Conservation (phyloP, 176 grass and related monocot species). For the Leersia perrieri region DNA sequence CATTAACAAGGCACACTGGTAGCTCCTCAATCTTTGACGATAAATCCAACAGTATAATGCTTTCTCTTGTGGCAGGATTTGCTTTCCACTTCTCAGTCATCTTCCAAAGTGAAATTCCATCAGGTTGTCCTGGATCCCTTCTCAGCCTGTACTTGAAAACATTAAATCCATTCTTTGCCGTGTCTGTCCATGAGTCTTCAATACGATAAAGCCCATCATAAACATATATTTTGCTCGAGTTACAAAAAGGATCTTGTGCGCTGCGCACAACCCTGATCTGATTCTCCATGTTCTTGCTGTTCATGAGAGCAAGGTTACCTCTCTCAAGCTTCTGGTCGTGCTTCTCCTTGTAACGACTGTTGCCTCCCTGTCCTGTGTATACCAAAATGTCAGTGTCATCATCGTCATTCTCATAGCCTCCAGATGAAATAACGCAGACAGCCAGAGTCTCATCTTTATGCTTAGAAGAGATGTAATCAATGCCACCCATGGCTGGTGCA, state of each 20-base stretch:
- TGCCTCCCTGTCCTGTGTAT: slow-evolving; percentile 69
- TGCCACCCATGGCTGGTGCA: slow-evolving; percentile 50
- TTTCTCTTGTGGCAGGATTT: slow-evolving; percentile 50
- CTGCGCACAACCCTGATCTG: slow-evolving; percentile 64
- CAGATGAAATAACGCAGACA: slow-evolving; percentile 47
- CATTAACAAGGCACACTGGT: slow-evolving; percentile 61
- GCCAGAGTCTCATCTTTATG: slow-evolving; percentile 43
- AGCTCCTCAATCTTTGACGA: slow-evolving; percentile 44
- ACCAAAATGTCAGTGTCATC: slow-evolving; percentile 49
- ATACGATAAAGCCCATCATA: slow-evolving; percentile 78
- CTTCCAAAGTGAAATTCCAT: slow-evolving; percentile 70
- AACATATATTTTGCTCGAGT: slow-evolving; percentile 56
- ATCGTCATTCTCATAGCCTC: slow-evolving; percentile 63
- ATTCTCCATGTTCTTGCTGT: slow-evolving; percentile 47
- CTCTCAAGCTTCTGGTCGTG: slow-evolving; percentile 74
- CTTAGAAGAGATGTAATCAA: slow-evolving; percentile 52
- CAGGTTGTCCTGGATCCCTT: slow-evolving; percentile 52
- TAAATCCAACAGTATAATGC: slow-evolving; percentile 36
- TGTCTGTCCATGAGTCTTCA: slow-evolving; percentile 55
- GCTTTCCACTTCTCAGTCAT: slow-evolving; percentile 65
- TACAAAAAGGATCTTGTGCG: slow-evolving; percentile 31
- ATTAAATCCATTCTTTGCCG: slow-evolving; percentile 34
- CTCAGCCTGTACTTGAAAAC: slow-evolving; percentile 67
- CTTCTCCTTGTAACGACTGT: slow-evolving; percentile 46
- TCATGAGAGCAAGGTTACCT: slow-evolving; percentile 77